phyloP scores from a whole-genome alignment of 1,284 basidiomycete genomes.

The Sanghuangporus baumii region DNA sequence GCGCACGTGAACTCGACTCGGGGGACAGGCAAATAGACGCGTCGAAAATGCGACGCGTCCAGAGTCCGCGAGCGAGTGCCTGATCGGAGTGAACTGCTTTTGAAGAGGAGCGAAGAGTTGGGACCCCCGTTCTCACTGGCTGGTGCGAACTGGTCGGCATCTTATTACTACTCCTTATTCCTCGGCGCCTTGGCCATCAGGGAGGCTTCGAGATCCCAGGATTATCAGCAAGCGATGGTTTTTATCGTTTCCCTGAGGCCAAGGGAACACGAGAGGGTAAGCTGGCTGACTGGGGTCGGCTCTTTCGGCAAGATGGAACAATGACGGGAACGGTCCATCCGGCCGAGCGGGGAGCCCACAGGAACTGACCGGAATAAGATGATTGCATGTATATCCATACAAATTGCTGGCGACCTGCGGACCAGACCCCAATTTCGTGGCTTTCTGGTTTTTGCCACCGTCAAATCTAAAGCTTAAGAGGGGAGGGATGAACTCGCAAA shows the following conservation, averaged over 20 bases:
- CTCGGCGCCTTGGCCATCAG: background rate
- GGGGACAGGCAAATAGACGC: background rate
- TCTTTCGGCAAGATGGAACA: background rate
- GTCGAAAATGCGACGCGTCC: background rate
- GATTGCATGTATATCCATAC: background rate
- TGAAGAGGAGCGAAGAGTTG: slow-evolving; percentile 4
- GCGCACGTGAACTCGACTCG: background rate
- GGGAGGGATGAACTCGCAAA: background rate
- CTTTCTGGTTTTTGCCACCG: too few relatives aligned
- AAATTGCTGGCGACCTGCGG: background rate
- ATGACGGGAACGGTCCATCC: background rate
- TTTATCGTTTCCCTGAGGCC: background rate
- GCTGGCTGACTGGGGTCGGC: background rate
- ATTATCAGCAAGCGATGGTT: slow-evolving; percentile 3
- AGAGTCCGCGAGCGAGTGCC: background rate
- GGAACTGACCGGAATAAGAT: background rate
- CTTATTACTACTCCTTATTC: background rate
- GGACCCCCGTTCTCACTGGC: background rate
- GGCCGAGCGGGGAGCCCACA: background rate
- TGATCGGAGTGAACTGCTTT: background rate
- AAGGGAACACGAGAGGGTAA: background rate
- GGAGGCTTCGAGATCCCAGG: slow-evolving; percentile 9
- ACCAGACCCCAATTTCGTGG: too few relatives aligned
- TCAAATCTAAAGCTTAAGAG: slow-evolving; percentile 2
- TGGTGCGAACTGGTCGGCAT: slow-evolving; percentile 20